Evolutionary conservation across 208 protist genomes (phyloP).

Genomic region (Acanthamoeba healyi): DNA sequence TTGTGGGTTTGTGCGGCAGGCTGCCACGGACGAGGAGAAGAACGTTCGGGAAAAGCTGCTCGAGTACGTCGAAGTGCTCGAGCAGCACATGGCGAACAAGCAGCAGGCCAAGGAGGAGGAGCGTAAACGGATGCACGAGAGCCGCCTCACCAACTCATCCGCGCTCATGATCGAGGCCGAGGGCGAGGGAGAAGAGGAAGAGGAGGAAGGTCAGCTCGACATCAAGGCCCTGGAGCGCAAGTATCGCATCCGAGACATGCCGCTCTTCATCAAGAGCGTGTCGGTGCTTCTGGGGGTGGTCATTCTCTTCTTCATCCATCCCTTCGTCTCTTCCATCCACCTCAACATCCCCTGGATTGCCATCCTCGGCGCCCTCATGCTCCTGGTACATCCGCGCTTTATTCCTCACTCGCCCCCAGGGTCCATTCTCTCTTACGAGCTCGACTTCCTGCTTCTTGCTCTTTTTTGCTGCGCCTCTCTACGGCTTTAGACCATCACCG

Average conservation of each 20-base stretch:
- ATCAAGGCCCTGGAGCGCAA: conserved; percentile 72
- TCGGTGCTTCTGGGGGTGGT: conserved; percentile 77
- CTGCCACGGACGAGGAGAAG: conserved; percentile 56
- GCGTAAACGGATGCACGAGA: neutral
- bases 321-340: conserved; percentile 67
- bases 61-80: conserved; percentile 42
- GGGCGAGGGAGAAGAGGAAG: neutral
- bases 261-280: conserved; percentile 77
- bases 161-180: neutral
- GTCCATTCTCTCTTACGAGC: too few species aligned
- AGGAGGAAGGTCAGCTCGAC: conserved; percentile 15
- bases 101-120: conserved; percentile 33
- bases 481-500: neutral
- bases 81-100: conserved; percentile 10
- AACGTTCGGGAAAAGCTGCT: neutral
- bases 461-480: neutral
- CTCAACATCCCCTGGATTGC: conserved; percentile 82
- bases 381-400: conserved; percentile 65
- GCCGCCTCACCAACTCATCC: neutral
- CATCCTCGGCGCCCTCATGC: conserved; percentile 76
- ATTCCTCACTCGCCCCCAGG: too few species aligned
- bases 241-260: conserved; percentile 74
- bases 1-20: neutral
- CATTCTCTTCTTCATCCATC: conserved; percentile 82
- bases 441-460: neutral